Evolutionary conservation across 768 basidiomycete genomes (phyloP).

Genomic region (Naganishia onofrii): DNA sequence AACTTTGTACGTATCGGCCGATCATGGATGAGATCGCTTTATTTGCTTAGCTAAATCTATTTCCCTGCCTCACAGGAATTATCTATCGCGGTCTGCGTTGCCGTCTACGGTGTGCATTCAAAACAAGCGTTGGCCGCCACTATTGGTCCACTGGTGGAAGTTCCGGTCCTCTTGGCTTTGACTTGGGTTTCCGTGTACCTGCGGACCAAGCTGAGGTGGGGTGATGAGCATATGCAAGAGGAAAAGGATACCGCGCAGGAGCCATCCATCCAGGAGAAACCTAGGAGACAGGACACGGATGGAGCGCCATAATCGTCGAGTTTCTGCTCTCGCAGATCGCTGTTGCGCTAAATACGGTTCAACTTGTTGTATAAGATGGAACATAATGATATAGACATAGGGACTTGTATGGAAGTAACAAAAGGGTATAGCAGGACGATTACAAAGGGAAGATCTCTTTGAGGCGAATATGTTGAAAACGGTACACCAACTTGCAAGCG

Average conservation of each 20-base stretch:
- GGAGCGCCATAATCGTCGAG: background rate
- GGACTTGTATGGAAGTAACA: too few species aligned
- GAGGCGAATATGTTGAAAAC: too few species aligned
- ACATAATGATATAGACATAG: too few species aligned
- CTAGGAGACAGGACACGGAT: background rate
- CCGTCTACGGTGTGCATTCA: constrained; percentile 72
- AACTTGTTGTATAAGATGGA: too few species aligned
- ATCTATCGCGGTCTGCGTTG: constrained; percentile 76
- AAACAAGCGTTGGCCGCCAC: constrained; percentile 79
- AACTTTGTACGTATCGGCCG: constrained; percentile 51
- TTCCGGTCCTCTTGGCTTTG: constrained; percentile 69
- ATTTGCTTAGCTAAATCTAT: constrained; percentile 12
- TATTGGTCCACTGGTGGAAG: constrained; percentile 54
- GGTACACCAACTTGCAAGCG: too few species aligned
- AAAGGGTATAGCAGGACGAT: too few species aligned
- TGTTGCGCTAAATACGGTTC: too few species aligned
- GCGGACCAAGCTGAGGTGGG: constrained; percentile 18
- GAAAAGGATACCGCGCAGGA: background rate
- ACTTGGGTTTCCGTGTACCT: constrained; percentile 58
- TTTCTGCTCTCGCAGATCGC: too few species aligned
- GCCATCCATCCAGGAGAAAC: background rate
- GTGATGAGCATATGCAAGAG: constrained; percentile 15
- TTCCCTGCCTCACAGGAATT: constrained; percentile 60
- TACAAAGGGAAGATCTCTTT: too few species aligned
- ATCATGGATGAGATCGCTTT: background rate